phyloP scores from a whole-genome alignment of 192 early-diverging fungal genomes.

The Rhizophagus prolifer region DNA sequence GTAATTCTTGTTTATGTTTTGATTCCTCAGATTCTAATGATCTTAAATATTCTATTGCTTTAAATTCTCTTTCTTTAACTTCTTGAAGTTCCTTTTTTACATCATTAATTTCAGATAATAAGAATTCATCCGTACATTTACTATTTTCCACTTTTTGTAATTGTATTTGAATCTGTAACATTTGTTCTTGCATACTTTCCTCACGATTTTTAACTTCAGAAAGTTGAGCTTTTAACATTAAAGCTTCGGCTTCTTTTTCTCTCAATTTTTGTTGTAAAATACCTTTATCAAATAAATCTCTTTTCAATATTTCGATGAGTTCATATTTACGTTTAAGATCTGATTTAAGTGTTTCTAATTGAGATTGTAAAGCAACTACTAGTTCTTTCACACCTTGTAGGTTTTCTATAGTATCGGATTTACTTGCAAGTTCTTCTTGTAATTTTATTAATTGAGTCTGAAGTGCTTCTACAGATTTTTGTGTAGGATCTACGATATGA shows the following conservation, averaged over 20 bases:
- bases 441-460: neutral
- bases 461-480: slow-evolving; percentile 13
- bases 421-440: slow-evolving; percentile 14
- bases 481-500: slow-evolving; percentile 1
- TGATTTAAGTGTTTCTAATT: slow-evolving; percentile 13
- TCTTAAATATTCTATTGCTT: neutral
- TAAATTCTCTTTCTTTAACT: neutral
- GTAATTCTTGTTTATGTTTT: slow-evolving; percentile 6
- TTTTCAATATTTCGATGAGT: slow-evolving; percentile 24
- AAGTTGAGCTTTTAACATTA: slow-evolving; percentile 5
- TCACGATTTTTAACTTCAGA: slow-evolving; percentile 9
- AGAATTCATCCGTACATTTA: neutral
- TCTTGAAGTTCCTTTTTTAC: slow-evolving; percentile 6
- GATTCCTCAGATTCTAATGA: neutral
- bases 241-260: slow-evolving; percentile 17
- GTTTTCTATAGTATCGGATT: neutral
- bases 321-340: slow-evolving; percentile 28
- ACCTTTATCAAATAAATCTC: slow-evolving; percentile 17
- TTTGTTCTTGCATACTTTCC: slow-evolving; percentile 3
- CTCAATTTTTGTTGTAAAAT: slow-evolving; percentile 14
- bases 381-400: neutral
- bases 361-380: neutral
- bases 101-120: slow-evolving; percentile 2
- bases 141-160: neutral
- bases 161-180: slow-evolving; percentile 13